Evolutionary conservation across 164 flowering plant genomes (phyloP), one percentile per base, ranked within the genome.

Genomic region (Vitis labrusca): DNA sequence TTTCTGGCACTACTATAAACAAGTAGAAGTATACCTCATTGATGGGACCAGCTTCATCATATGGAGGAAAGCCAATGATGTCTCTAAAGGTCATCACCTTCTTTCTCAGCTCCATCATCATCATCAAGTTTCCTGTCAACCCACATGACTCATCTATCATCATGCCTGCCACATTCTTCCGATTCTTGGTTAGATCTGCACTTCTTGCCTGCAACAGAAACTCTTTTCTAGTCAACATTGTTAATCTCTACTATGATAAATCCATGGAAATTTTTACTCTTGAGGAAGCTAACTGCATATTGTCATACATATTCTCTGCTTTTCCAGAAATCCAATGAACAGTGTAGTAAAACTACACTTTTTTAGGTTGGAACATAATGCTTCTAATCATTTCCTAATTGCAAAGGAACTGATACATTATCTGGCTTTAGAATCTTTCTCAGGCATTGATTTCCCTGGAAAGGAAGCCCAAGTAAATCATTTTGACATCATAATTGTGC

Each of bases 51-150:
- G 72, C 61, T 10, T 51, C 50, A 32, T 66, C 69, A 37, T 51
- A 69, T 15, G 72, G 72, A 69, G 66, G 72, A 16, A 69, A 52
- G 32, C 51, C 60, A 7, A 69, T 37, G n/a, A 69, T 59, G 66
- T 69, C 72, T 62, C 72, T 61, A 10, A 53, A 61, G 65, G 50
- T 69, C 30, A 69, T n/a, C 16, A 69, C 53, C 54, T 69, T 69
- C 16, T 69, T 61, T 37, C 66, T 17, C 2, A 69, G 59, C 51
- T 69, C 66, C 57, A 67, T 51, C 65, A 71, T 64, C 48, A 65
- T 8, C 12, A 61, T 47, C 8, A 49, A 3, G 48, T 66, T 70
- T 11, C 54, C 68, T 47, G 55, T 17, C 67, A 63, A 66, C 17
- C 59, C 61, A 0, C 15, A 15, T 16, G 73, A 59, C 8, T 67